Conservation (phyloP, 2,329 filamentous ascomycete genomes). For the Aureobasidium sp. region DNA sequence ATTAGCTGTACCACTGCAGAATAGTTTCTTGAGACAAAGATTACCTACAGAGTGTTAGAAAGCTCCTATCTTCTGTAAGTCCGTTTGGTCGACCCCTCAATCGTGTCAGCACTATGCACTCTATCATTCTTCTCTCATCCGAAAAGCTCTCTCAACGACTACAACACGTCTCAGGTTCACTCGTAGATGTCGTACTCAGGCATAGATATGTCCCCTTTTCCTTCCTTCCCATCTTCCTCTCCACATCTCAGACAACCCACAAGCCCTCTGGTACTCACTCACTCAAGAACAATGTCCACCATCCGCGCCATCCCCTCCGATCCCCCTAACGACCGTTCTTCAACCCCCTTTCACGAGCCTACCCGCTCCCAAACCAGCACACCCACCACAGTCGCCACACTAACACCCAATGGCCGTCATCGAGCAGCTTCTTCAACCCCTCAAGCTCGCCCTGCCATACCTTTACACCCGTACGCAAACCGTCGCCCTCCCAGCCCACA, state of each 20-base stretch:
- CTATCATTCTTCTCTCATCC: background rate
- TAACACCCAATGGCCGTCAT: background rate
- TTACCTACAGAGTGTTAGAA: no score
- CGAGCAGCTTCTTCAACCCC: background rate
- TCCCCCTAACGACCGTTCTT: background rate
- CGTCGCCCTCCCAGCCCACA: background rate
- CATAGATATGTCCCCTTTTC: background rate
- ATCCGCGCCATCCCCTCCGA: background rate
- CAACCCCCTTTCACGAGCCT: background rate
- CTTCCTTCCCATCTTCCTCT: background rate
- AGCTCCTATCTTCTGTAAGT: no score
- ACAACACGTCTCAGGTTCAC: background rate
- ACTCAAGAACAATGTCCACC: background rate
- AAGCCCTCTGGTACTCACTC: background rate
- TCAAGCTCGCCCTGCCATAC: background rate
- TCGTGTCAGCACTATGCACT: no score
- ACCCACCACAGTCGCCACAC: background rate
- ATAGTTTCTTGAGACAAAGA: no score
- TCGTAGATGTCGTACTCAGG: background rate
- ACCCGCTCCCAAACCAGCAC: background rate
- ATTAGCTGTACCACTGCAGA: no score
- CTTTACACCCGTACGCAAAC: background rate
- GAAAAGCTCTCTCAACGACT: background rate
- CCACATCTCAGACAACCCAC: background rate
- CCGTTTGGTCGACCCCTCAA: no score